Evolutionary conservation across 2,329 filamentous ascomycete species (phyloP).

Genomic region (Penicillium sp.): DNA sequence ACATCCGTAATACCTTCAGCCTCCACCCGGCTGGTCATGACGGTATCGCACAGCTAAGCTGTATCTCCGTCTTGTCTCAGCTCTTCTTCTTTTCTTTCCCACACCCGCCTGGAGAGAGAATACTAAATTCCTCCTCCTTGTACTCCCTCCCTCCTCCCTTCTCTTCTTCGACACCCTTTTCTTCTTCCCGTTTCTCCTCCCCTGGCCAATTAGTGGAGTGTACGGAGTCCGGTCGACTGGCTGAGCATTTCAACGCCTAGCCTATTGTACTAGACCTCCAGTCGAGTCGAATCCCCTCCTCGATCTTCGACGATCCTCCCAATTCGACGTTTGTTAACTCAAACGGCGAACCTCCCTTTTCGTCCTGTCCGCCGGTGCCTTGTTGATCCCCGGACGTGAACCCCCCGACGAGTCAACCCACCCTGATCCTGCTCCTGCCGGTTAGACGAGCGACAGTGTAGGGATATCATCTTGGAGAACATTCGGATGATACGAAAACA

Average conservation of each 20-base stretch:
- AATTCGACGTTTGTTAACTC: slow-evolving; percentile 39
- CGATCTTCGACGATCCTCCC: slow-evolving; percentile 31
- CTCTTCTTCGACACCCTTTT: slow-evolving; percentile 32
- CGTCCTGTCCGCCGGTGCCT: slow-evolving; percentile 28
- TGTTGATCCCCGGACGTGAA: slow-evolving; percentile 25
- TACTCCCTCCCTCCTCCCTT: slow-evolving; percentile 29
- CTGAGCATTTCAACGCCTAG: slow-evolving; percentile 25
- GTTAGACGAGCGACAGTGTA: slow-evolving; percentile 36
- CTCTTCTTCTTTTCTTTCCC: slow-evolving; percentile 33
- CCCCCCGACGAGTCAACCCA: slow-evolving; percentile 28
- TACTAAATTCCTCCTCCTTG: slow-evolving; percentile 31
- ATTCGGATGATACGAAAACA: slow-evolving; percentile 18
- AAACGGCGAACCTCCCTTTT: slow-evolving; percentile 30
- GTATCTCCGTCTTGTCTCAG: slow-evolving; percentile 27
- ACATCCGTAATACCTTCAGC: slow-evolving; percentile 14
- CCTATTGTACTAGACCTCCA: slow-evolving; percentile 30
- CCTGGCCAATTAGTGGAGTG: slow-evolving; percentile 38
- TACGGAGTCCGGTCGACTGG: slow-evolving; percentile 34
- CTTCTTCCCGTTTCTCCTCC: slow-evolving; percentile 27
- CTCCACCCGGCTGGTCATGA: slow-evolving; percentile 21
- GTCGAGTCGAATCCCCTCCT: slow-evolving; percentile 38
- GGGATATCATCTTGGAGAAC: slow-evolving; percentile 21
- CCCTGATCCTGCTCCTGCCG: slow-evolving; percentile 37
- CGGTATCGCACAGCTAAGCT: slow-evolving; percentile 24
- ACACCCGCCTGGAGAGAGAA: slow-evolving; percentile 42